These are phyloP conservation scores for Penicillium tannophilum DNA, from an alignment of 495 filamentous ascomycete species.

Conservation along the genomic window DNA sequence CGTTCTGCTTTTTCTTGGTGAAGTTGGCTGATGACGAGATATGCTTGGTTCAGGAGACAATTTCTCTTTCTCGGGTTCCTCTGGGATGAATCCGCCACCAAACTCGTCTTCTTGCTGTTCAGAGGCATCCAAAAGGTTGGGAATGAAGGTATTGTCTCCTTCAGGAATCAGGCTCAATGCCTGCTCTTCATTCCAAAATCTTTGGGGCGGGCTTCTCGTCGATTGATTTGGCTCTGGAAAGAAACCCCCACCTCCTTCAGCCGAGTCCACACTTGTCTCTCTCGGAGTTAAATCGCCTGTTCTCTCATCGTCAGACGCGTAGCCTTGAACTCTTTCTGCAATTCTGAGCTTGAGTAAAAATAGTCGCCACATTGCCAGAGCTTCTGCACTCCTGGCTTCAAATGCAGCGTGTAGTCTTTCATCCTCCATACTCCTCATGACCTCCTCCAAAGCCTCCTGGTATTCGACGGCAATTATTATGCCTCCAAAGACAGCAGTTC, in stretches of 20 bases:
- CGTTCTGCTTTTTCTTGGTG: not conserved
- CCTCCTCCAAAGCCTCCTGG: conserved; percentile 68
- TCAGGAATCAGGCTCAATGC: not conserved
- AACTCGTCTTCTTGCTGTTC: conserved; percentile 1
- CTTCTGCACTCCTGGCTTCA: conserved; percentile 55
- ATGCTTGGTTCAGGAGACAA: not conserved
- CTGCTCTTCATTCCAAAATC: conserved; percentile 1
- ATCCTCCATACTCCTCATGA: conserved; percentile 64
- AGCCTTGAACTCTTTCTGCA: conserved; percentile 69
- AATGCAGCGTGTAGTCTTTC: conserved; percentile 59
- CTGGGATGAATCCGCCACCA: conserved; percentile 32
- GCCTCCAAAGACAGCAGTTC: conserved; percentile 76
- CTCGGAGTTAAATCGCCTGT: conserved; percentile 18
- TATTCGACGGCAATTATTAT: conserved; percentile 73
- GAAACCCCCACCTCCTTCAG: conserved; percentile 43
- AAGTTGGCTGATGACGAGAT: not conserved
- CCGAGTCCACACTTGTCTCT: conserved; percentile 25
- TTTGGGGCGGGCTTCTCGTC: conserved; percentile 8
- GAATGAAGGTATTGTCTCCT: not conserved
- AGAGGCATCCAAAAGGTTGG: not conserved
- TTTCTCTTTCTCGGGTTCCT: conserved; percentile 7
- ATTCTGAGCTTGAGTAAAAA: conserved; percentile 78
- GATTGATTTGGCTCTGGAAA: conserved; percentile 49
- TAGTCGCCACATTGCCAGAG: conserved; percentile 72
- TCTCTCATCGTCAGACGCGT: conserved; percentile 57